Conservation (phyloP, 257 asterid genomes). For the Scutellaria galericulata region DNA sequence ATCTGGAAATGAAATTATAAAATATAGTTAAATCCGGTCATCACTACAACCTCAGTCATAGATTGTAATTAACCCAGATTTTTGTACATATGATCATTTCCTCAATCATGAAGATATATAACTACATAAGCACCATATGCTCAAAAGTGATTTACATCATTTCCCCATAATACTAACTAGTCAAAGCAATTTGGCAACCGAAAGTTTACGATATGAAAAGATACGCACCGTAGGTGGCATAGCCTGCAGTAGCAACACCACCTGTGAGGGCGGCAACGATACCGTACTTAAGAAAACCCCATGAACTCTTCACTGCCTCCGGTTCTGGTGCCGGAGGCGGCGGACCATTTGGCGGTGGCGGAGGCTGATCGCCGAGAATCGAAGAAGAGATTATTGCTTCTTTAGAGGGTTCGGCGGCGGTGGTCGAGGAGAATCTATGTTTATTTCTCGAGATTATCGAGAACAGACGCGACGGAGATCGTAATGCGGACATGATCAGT, state of each 20-base stretch:
- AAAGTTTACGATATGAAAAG: neutral
- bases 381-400: slow-evolving; percentile 62
- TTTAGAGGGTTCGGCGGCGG: slow-evolving; percentile 47
- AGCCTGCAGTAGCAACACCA: slow-evolving; percentile 66
- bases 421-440: slow-evolving; percentile 41
- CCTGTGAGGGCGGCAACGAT: slow-evolving; percentile 61
- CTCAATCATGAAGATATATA: neutral
- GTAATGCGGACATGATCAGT: slow-evolving; percentile 53
- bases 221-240: slow-evolving; percentile 72
- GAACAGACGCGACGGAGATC: slow-evolving; percentile 49
- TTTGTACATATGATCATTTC: neutral
- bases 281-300: slow-evolving; percentile 64
- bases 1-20: neutral
- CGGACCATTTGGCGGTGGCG: slow-evolving; percentile 40
- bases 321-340: slow-evolving; percentile 46
- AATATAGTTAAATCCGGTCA: neutral
- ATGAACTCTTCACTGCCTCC: slow-evolving; percentile 52
- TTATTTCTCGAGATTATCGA: slow-evolving; percentile 40
- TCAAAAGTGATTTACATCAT: neutral
- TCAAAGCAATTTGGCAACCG: slow-evolving; percentile 5
- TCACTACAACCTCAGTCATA: neutral
- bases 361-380: slow-evolving; percentile 56
- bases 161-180: neutral
- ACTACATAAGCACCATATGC: neutral
- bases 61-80: slow-evolving; percentile 18